These are phyloP conservation scores for Penicillium crustosum DNA, from an alignment of 2,329 filamentous ascomycete genomes.

Conservation along the genomic window DNA sequence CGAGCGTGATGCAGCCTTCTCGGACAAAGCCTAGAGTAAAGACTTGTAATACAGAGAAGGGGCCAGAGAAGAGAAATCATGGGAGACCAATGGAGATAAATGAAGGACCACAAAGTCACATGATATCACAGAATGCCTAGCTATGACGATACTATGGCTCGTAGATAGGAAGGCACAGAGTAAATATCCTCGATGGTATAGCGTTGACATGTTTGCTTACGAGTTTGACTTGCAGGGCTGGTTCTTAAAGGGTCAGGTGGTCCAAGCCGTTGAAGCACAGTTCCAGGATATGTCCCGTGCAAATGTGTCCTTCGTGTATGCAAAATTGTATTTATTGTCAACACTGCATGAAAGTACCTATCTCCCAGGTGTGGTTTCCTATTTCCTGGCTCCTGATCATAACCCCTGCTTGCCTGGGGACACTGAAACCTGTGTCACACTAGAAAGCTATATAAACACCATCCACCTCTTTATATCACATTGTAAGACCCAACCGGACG, in stretches of 20 bases:
- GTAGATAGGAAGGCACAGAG: too few relatives aligned
- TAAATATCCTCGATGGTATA: too few relatives aligned
- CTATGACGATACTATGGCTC: too few relatives aligned
- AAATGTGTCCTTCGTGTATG: neutral
- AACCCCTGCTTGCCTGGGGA: neutral
- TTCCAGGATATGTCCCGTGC: neutral
- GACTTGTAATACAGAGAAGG: neutral
- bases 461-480: neutral
- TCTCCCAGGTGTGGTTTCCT: neutral
- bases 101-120: neutral
- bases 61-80: neutral
- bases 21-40: neutral
- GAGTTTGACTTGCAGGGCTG: too few relatives aligned
- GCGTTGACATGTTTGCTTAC: too few relatives aligned
- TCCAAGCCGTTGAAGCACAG: too few relatives aligned
- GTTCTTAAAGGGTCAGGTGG: too few relatives aligned
- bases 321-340: too few relatives aligned
- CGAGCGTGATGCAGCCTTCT: too few relatives aligned
- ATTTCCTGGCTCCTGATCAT: neutral
- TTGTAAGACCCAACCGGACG: neutral
- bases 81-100: neutral
- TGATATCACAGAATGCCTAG: neutral
- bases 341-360: neutral
- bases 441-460: neutral
- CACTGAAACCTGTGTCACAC: neutral